These are phyloP conservation scores for Annulohypoxylon moriforme DNA, from an alignment of 495 filamentous ascomycete genomes.

Conservation along the genomic window DNA sequence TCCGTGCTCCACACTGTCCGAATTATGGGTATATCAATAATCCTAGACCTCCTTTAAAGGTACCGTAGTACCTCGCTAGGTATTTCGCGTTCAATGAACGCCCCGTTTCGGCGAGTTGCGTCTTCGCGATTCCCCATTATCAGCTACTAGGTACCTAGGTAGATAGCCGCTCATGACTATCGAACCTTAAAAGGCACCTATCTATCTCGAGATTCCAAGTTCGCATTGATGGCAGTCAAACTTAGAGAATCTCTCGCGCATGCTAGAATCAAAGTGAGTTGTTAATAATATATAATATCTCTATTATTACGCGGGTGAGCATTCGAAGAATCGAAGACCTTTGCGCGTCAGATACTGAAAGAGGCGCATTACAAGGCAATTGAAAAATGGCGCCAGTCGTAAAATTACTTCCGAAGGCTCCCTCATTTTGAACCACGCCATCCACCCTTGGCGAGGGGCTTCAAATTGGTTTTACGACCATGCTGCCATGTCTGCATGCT, in stretches of 20 bases:
- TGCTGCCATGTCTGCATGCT: conserved; percentile 14
- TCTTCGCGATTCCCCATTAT: background rate
- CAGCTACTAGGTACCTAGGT: no score
- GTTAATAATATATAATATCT: no score
- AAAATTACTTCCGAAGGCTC: conserved; percentile 27
- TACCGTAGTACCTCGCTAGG: background rate
- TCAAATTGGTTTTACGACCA: conserved; percentile 36
- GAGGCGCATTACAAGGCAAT: conserved; percentile 25
- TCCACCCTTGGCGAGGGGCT: conserved; percentile 35
- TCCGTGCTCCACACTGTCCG: conserved; percentile 32
- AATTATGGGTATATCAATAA: conserved; percentile 1
- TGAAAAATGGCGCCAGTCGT: background rate
- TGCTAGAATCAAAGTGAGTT: no score
- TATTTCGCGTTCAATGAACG: conserved; percentile 1
- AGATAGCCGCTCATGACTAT: no score
- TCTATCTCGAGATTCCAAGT: background rate
- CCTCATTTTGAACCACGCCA: conserved; percentile 38
- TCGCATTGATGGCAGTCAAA: no score
- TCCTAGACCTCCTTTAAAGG: background rate
- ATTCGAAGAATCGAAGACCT: no score
- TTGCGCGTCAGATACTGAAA: no score
- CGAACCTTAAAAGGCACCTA: background rate
- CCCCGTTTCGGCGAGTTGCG: conserved; percentile 2
- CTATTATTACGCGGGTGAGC: no score
- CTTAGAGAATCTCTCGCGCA: no score